Evolutionary conservation across 371 early-diverging fungal genomes (phyloP).

Genomic region (Mucor irregularis): DNA sequence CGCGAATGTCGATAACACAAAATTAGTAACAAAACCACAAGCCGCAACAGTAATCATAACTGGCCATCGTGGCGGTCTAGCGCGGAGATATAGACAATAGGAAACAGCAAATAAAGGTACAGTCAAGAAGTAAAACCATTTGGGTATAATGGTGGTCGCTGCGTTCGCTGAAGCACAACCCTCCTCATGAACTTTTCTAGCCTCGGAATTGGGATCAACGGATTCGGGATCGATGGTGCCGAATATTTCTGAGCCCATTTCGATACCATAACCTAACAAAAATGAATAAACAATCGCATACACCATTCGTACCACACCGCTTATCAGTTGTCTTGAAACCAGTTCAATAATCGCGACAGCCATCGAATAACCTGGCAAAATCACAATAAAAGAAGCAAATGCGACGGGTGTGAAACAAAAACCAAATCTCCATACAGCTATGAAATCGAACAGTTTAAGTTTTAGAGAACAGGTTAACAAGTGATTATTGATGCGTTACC

Average conservation of each 20-base stretch:
- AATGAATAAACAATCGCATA: slow-evolving; percentile 79
- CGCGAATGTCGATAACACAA: slow-evolving; percentile 32
- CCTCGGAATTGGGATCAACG: too few species aligned
- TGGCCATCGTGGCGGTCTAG: slow-evolving; percentile 39
- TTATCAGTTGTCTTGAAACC: slow-evolving; percentile 79
- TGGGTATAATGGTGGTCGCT: slow-evolving; percentile 26
- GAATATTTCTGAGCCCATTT: slow-evolving; percentile 63
- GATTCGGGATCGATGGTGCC: slow-evolving; percentile 34
- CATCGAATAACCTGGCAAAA: slow-evolving; percentile 74
- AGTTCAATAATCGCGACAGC: slow-evolving; percentile 80
- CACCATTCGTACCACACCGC: slow-evolving; percentile 81
- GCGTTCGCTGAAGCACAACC: slow-evolving; percentile 13
- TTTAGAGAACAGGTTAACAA: not conserved
- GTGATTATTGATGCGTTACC: too few species aligned
- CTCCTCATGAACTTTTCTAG: slow-evolving; percentile 14
- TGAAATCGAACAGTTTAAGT: too few species aligned
- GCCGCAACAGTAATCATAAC: slow-evolving; percentile 42
- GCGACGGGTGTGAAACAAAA: slow-evolving; percentile 53
- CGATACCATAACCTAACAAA: slow-evolving; percentile 78
- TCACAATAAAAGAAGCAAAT: slow-evolving; percentile 55
- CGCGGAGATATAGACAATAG: slow-evolving; percentile 46
- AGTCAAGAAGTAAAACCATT: slow-evolving; percentile 33
- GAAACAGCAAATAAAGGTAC: slow-evolving; percentile 48
- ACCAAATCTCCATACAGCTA: slow-evolving; percentile 12
- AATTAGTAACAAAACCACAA: slow-evolving; percentile 39